Evolutionary conservation across 2,329 filamentous ascomycete genomes (phyloP).

Genomic region (Chrysoporthe puriensis): DNA sequence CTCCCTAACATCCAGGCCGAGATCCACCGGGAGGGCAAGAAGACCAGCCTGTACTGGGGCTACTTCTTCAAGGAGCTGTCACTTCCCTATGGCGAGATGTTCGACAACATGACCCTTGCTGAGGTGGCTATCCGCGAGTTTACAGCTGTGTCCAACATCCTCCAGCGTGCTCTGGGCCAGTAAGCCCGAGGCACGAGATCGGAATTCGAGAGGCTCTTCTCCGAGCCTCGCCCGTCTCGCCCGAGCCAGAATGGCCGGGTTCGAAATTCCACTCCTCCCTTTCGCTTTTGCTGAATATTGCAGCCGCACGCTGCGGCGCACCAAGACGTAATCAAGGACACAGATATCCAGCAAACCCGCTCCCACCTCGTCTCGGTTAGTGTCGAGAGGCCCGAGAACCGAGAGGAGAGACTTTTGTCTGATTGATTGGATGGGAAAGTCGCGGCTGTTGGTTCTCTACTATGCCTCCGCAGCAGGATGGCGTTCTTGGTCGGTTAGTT

Average conservation of each 20-base stretch:
- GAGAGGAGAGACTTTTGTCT: not conserved
- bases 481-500: conserved; percentile 17
- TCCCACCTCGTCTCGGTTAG: not conserved
- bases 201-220: not conserved
- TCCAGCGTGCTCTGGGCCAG: conserved; percentile 44
- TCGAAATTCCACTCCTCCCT: not conserved
- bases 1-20: conserved; percentile 46
- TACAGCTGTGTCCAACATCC: conserved; percentile 51
- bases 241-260: not conserved
- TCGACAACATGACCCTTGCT: conserved; percentile 54
- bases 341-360: not conserved
- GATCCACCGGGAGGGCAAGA: conserved; percentile 38
- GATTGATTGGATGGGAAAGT: not conserved
- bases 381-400: not conserved
- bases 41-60: conserved; percentile 54
- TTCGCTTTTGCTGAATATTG: not conserved
- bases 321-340: not conserved
- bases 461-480: conserved; percentile 6
- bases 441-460: not conserved
- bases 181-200: too few species aligned
- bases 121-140: conserved; percentile 52
- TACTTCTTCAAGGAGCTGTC: conserved; percentile 55
- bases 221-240: not conserved
- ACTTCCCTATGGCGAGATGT: conserved; percentile 42
- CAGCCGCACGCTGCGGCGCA: not conserved